Evolutionary conservation across 495 filamentous ascomycete genomes (phyloP), one percentile per base, ranked within the genome.

Genomic region (Hypoxylon lenormandii): DNA sequence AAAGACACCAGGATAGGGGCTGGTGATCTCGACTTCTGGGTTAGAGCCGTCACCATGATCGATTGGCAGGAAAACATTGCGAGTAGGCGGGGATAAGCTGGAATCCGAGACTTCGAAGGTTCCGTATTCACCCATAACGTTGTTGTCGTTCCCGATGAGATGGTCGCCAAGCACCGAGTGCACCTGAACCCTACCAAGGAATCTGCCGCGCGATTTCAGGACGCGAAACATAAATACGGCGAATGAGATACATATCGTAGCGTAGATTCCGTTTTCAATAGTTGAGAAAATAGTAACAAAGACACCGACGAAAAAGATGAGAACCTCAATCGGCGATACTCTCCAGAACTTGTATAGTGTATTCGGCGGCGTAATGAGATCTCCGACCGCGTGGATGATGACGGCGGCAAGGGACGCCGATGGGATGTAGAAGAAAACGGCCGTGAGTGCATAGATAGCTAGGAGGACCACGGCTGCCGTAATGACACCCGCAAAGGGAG

Each of bases 361-460:
- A 74, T 97, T 94, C 5, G 96, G 95, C 1, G 94, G 87, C 0
- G 96, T 97, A 79, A 98, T 94, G 49, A 98, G 78, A 72, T 98
- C 95, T 60, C 92, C 92, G 19, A 98, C 95, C 18, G 96, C 95
- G 74, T 98, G 95, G 74, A 98, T 98, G 69, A 98, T 98, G 75
- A 98, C 93, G 48, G 89, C 95, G 6, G 96, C 85, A n/a, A 98
- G 87, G 5, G 87, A 84, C 2, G 95, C 88, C 62, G 85, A 90
- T 2, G 95, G 93, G 68, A 98, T 97, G 79, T 93, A 98, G 82
- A 86, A 98, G 85, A 98, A 98, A 37, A 98, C 88, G 5, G 91
- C 89, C 3, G 96, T 88, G 15, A 98, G 83, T 15, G 92, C 92
- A 73, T 98, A 98, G 76, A 97, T 96, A 60, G 95, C 93, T n/a